Percentiles rank a stretch among this genome's conserved stretches.
phyloP scores from a whole-genome alignment of 78 protist genomes.

The Chrysochromulina parva region DNA sequence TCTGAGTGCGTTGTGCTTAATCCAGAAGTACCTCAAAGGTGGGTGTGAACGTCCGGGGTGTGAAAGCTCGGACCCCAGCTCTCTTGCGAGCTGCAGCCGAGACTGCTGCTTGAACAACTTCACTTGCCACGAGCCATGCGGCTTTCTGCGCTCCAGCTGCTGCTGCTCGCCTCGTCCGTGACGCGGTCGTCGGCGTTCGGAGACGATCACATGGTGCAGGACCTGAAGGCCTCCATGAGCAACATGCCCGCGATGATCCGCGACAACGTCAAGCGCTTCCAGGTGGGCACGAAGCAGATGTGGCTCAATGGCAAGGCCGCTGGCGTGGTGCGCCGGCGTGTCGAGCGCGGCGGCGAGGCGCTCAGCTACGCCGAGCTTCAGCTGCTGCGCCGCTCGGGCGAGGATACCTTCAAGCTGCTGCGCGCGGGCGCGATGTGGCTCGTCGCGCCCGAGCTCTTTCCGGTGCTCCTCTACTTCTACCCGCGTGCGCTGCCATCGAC shows the following conservation, averaged over 20 bases:
- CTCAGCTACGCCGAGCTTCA: background rate
- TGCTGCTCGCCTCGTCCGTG: too few relatives aligned
- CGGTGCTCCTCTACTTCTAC: slow-evolving; percentile 1
- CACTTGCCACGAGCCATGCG: too few relatives aligned
- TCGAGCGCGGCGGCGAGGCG: background rate
- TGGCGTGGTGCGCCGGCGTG: background rate
- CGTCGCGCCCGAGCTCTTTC: background rate
- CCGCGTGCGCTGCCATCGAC: slow-evolving; percentile 14
- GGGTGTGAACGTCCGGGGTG: too few relatives aligned
- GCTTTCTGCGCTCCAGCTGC: too few relatives aligned
- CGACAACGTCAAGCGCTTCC: background rate
- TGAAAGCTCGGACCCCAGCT: too few relatives aligned
- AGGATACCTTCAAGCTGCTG: background rate
- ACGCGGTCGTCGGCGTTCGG: too few relatives aligned
- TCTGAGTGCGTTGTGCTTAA: too few relatives aligned
- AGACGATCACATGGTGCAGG: background rate
- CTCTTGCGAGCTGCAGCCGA: too few relatives aligned
- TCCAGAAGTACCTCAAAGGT: too few relatives aligned
- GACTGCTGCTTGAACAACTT: too few relatives aligned
- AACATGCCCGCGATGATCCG: background rate
- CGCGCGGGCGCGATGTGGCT: background rate
- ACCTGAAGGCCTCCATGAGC: background rate
- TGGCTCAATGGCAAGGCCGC: background rate
- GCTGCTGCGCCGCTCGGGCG: background rate
- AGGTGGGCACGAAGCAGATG: background rate